Conservation (phyloP, 192 early-diverging fungal species). For the Coemansia sp. region DNA sequence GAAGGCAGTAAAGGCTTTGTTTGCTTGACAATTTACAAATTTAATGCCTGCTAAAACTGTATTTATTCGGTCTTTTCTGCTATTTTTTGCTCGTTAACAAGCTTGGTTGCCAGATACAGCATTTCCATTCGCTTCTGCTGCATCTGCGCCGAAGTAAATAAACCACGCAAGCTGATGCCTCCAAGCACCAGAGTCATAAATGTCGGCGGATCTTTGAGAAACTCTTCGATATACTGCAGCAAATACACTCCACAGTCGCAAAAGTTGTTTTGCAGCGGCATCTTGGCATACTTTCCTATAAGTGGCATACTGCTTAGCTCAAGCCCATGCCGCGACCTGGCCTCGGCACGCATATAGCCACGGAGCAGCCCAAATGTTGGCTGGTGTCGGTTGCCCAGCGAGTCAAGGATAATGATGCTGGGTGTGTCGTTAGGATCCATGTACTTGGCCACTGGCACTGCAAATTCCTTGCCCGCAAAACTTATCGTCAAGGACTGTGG, state of each 20-base stretch:
- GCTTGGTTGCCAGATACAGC: constrained; percentile 19
- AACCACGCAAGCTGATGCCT: constrained; percentile 27
- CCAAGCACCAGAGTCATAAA: constrained; percentile 25
- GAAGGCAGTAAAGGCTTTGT: constrained; percentile 63
- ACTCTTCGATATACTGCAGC: constrained; percentile 73
- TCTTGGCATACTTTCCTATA: constrained; percentile 61
- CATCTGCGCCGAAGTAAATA: constrained; percentile 31
- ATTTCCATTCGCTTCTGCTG: constrained; percentile 37
- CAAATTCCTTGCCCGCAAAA: constrained; percentile 14
- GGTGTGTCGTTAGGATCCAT: constrained; percentile 21
- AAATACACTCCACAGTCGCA: constrained; percentile 90
- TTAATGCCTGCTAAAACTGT: too few species aligned
- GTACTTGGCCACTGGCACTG: constrained; percentile 19
- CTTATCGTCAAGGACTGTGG: constrained; percentile 1
- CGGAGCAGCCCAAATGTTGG: constrained; percentile 36
- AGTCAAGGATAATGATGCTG: constrained; percentile 44
- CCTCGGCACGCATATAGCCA: constrained; percentile 57
- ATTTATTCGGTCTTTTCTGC: too few species aligned
- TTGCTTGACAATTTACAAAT: constrained; percentile 12
- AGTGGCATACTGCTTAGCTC: constrained; percentile 21
- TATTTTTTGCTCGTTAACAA: constrained; percentile 15
- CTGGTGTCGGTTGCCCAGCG: constrained; percentile 44
- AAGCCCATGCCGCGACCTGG: constrained; percentile 50
- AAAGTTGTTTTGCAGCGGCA: constrained; percentile 71
- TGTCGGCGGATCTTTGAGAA: constrained; percentile 55